phyloP scores from a whole-genome alignment of 306 rosid genomes.

The Cucurbita argyrosperma region DNA sequence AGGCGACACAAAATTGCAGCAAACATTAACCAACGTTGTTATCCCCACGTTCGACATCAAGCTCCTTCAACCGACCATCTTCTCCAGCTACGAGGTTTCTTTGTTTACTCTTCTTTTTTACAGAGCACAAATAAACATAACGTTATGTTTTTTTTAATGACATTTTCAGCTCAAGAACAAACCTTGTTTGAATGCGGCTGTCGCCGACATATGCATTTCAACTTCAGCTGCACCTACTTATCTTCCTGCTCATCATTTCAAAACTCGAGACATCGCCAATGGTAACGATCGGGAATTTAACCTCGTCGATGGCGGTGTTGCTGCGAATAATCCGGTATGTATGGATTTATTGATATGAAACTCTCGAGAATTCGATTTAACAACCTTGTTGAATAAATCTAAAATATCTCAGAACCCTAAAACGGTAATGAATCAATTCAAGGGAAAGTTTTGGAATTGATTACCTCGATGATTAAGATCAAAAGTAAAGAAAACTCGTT shows the following conservation, averaged over 20 bases:
- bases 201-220: constrained; percentile 29
- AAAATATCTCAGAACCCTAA: too few relatives aligned
- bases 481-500: too few relatives aligned
- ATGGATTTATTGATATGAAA: too few relatives aligned
- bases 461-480: too few relatives aligned
- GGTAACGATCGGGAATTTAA: constrained; percentile 17
- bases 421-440: too few relatives aligned
- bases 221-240: constrained; percentile 19
- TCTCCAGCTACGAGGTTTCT: constrained; percentile 23
- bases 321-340: constrained; percentile 35
- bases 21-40: constrained; percentile 27
- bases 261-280: background rate
- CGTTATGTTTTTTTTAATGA: too few relatives aligned
- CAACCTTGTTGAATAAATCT: too few relatives aligned
- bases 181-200: constrained; percentile 12
- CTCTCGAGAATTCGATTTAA: too few relatives aligned
- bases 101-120: background rate
- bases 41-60: constrained; percentile 33
- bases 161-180: constrained; percentile 12
- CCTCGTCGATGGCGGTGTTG: constrained; percentile 30
- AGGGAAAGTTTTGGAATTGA: too few relatives aligned
- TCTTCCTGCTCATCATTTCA: constrained; percentile 14
- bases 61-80: constrained; percentile 19
- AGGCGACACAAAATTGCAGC: constrained; percentile 10
- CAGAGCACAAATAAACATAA: too few relatives aligned